Base-by-base conservation (phyloP, 495 filamentous ascomycete genomes). In the Penicillium manginii region DNA sequence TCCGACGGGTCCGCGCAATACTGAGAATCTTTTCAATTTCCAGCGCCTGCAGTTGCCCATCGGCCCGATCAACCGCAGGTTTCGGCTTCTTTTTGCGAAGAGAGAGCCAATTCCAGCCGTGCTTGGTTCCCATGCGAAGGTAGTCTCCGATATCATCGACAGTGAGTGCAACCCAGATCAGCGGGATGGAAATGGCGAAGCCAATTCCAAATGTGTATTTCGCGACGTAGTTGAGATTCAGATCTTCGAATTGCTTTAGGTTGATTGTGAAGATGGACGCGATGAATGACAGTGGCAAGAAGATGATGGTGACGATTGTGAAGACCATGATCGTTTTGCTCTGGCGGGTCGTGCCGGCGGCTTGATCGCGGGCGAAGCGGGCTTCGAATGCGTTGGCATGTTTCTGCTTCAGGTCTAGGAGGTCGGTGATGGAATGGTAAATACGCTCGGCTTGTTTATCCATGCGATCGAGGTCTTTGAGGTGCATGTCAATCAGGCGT, bases 281-380 rank as follows among this genome's bases (percentile, higher is more conserved):
- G 58, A 90, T 88, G 66, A 91, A 91, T 4, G 80, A 83, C 52
- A 89, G 67, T 0, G 87, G 86, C 4, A 91, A 71, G 74, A 89
- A 89, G 31, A 89, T 67, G 47, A 88, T 88, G 0, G 86, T 88
- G 7, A 89, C 87, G 57, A 89, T 84, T 6, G 88, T 91, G 60
- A 91, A 91, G 8, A 91, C 82, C 80, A 91, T 86, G 57, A 90
- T 85, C 4, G 86, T 89, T 60, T 88, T 85, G n/a, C 82, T 80
- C 63, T 91, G 88, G n/a, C 81, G 73, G 1, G 83, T 83, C 0
- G 87, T 88, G 2, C 82, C 84, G 1, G 83, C 78, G 1, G 86
- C 86, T 60, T 89, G 86, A 48, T 89, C 84, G 23, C 87, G 78
- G 0, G 88, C 84, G 60, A 87, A 88, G 10, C 86, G 78, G 2